phyloP scores from a whole-genome alignment of 176 grass and related monocot species.

The Bolboschoenus planiculmis region DNA sequence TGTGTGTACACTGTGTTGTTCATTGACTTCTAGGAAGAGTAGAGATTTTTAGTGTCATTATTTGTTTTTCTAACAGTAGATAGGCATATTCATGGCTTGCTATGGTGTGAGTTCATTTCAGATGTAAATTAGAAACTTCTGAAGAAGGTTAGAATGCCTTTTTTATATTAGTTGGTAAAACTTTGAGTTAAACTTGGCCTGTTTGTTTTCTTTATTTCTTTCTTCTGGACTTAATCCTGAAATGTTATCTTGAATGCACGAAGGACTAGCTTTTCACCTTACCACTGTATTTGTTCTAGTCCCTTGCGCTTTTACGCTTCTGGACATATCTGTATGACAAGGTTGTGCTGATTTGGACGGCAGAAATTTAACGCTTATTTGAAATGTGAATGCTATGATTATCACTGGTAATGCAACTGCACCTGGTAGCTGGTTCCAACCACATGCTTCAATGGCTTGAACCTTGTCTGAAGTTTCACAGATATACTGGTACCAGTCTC shows the following conservation, averaged over 20 bases:
- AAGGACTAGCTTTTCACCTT: neutral
- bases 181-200: neutral
- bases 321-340: too few species aligned
- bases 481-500: neutral
- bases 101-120: constrained; percentile 21
- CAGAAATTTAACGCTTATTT: neutral
- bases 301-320: too few species aligned
- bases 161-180: constrained; percentile 1
- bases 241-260: neutral
- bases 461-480: neutral
- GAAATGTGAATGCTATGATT: neutral
- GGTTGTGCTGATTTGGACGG: neutral
- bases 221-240: neutral
- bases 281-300: neutral
- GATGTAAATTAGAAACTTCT: constrained; percentile 23
- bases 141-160: constrained; percentile 19
- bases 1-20: constrained; percentile 4
- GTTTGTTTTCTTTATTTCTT: constrained; percentile 5
- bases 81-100: constrained; percentile 25
- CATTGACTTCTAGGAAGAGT: constrained; percentile 19
- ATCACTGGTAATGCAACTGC: neutral
- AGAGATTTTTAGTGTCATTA: constrained; percentile 25
- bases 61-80: constrained; percentile 25
- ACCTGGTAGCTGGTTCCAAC: neutral
- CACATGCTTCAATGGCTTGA: neutral